Base-by-base conservation (phyloP, 2,329 filamentous ascomycete species). In the Botrytis pseudocinerea region DNA sequence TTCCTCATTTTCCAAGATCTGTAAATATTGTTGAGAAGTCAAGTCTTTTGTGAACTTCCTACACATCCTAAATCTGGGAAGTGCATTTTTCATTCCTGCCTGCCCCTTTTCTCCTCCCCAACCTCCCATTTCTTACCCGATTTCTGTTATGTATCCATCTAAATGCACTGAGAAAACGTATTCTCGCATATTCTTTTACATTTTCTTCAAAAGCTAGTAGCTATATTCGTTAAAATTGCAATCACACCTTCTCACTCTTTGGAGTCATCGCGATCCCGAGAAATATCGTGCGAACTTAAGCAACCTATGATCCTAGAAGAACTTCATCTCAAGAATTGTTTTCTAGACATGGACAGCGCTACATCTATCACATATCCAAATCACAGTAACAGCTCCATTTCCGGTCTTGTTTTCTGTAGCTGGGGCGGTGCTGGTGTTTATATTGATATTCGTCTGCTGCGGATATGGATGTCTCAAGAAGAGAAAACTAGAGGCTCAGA, bases 381-480 rank as follows among this genome's bases (percentile, higher is more conserved):
- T n/a, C 20, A 38, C 35, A n/a, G 28, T 8, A 54, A 54, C 0
- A 57, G 10, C 18, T 28, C 48, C 0, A 42, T 40, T 3, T 68
- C 6, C n/a, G 35, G 35, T 25, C 35, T 57, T 7, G 65, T 22
- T 42, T 68, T 68, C 48, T 68, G 65, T 68, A n/a, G 40, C 65
- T 8, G 65, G 65, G 1, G 35, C 48, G 2, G 48, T 68, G 0
- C 32, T 68, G 7, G 65, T 68, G 16, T 28, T 68, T 10, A 32
- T 68, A 42, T 40, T 68, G 5, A 42, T 68, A 22, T 68, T 68
- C 35, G 35, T 68, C 40, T 68, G n/a, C 12, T 68, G 65, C 5
- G 65, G 65, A 68, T 68, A 68, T 18, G 65, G 65, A 1, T 68
- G 65, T n/a, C 25, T 68, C 25, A 68, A 68, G 16, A 57, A 68